These are phyloP conservation scores for Claviceps sp. DNA, from an alignment of 2,329 filamentous ascomycete species.

Conservation along the genomic window DNA sequence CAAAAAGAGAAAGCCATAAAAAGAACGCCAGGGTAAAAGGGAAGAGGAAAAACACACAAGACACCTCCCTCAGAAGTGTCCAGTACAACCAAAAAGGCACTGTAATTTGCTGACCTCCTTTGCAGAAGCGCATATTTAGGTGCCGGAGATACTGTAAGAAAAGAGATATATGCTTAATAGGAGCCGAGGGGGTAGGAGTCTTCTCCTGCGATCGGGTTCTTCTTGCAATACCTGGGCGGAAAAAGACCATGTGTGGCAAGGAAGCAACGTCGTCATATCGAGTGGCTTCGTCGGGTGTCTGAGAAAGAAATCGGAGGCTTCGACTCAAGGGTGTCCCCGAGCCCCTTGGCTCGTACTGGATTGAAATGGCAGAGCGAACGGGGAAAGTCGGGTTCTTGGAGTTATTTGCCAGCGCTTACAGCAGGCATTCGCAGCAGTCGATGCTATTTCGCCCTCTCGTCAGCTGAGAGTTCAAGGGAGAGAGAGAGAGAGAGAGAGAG, in stretches of 20 bases:
- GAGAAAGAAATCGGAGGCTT: background rate
- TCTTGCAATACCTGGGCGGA: background rate
- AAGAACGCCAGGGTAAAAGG: background rate
- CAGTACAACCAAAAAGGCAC: background rate
- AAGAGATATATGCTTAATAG: background rate
- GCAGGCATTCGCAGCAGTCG: constrained; percentile 29
- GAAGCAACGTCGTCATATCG: background rate
- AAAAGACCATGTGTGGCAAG: background rate
- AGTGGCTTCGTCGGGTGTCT: background rate
- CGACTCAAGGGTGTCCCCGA: background rate
- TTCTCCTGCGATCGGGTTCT: background rate
- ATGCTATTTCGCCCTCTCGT: constrained; percentile 13
- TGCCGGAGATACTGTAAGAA: background rate
- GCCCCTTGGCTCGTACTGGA: background rate
- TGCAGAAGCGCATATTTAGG: background rate
- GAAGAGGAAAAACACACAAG: background rate
- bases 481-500: no score
- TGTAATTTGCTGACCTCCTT: background rate
- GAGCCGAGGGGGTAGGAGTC: background rate
- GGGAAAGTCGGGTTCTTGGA: background rate
- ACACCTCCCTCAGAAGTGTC: background rate
- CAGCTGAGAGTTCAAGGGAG: background rate
- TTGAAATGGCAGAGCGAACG: background rate
- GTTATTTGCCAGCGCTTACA: constrained; percentile 11
- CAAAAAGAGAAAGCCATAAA: background rate